Evolutionary conservation across 169 alveolate species (phyloP).

Genomic region (Plasmodium cynomolgi): DNA sequence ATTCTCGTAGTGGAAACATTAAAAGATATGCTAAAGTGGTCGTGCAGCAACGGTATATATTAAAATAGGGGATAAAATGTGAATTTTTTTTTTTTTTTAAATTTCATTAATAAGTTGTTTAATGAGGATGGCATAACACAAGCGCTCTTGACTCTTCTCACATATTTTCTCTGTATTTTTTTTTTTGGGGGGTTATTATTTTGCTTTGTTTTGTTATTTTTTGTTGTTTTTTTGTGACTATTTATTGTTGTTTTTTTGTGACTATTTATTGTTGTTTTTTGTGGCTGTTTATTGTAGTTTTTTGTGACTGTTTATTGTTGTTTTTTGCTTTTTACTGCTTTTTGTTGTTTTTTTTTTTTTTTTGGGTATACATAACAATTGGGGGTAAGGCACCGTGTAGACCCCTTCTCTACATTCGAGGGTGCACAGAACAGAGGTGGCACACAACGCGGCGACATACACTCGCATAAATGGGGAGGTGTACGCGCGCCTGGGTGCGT

Average conservation of each 20-base stretch:
- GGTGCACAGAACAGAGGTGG: not conserved
- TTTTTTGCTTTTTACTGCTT: not conserved
- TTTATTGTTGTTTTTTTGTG: not conserved
- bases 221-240: not conserved
- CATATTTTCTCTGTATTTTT: not conserved
- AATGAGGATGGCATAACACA: not conserved
- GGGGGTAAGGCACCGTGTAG: not conserved
- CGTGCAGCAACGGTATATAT: not conserved
- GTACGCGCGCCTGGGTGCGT: not conserved
- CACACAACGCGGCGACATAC: slow-evolving; percentile 2
- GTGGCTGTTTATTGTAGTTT: not conserved
- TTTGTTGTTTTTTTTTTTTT: not conserved
- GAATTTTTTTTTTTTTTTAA: not conserved
- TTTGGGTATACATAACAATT: not conserved
- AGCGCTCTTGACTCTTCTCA: not conserved
- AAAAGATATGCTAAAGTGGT: not conserved
- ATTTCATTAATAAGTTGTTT: not conserved
- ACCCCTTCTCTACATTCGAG: not conserved
- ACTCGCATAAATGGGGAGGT: not conserved
- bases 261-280: not conserved
- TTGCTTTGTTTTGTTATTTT: not conserved
- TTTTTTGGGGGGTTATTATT: not conserved
- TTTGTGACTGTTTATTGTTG: not conserved
- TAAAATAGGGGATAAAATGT: not conserved
- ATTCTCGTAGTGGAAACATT: not conserved